Evolutionary conservation across 306 rosid genomes (phyloP).

Genomic region (Potentilla sterilis): DNA sequence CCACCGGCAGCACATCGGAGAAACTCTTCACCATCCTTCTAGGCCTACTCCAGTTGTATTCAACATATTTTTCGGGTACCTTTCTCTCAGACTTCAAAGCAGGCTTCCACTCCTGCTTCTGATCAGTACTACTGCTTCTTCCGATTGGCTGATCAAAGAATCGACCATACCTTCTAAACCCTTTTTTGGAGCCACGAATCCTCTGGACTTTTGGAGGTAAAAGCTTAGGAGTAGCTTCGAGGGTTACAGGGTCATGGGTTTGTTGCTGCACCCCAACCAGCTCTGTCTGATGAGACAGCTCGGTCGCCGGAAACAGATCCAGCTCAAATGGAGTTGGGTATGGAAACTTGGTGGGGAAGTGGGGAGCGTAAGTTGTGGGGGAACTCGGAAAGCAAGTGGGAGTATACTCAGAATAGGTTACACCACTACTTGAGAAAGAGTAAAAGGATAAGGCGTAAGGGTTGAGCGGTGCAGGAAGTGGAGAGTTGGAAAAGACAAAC

Average conservation of each 20-base stretch:
- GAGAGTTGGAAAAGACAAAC: not conserved
- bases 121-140: not conserved
- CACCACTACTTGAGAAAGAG: not conserved
- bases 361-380: not conserved
- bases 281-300: not conserved
- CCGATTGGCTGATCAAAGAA: not conserved
- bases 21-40: not conserved
- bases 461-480: not conserved
- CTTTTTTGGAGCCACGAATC: not conserved
- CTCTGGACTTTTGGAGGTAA: not conserved
- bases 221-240: not conserved
- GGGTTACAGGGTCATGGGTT: not conserved
- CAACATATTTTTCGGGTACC: not conserved
- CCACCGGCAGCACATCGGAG: slow-evolving; percentile 12
- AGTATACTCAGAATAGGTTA: not conserved
- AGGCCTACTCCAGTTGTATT: not conserved
- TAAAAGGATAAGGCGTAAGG: not conserved
- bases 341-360: not conserved
- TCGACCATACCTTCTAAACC: not conserved
- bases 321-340: not conserved
- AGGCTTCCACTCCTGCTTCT: not conserved
- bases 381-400: not conserved
- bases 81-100: not conserved
- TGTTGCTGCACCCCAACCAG: not conserved
- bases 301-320: not conserved